Conservation (phyloP, 1,284 basidiomycete genomes). For the Pseudozyma sp. region DNA sequence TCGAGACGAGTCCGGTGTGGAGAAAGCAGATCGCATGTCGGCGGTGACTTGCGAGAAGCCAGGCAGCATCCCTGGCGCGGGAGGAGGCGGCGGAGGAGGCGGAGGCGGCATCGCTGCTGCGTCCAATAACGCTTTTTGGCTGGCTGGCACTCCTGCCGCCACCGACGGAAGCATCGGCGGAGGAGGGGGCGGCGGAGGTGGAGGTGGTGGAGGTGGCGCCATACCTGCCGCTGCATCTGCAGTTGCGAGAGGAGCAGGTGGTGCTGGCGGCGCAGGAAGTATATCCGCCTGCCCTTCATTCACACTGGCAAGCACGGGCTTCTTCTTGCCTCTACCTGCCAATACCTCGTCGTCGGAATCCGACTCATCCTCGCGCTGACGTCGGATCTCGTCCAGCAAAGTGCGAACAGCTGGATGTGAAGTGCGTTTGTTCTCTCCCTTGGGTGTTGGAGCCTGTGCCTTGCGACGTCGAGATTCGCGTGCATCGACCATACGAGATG, state of each 20-base stretch:
- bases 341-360: constrained; percentile 50
- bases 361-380: constrained; percentile 49
- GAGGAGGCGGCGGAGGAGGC: constrained; percentile 54
- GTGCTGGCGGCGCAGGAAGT: constrained; percentile 21
- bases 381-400: constrained; percentile 59
- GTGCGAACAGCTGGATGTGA: constrained; percentile 47
- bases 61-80: constrained; percentile 39
- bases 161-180: constrained; percentile 33
- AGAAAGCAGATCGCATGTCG: constrained; percentile 50
- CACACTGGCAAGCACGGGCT: constrained; percentile 23
- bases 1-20: constrained; percentile 47
- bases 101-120: constrained; percentile 50
- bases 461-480: constrained; percentile 54
- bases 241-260: constrained; percentile 23
- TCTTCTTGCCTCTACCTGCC: constrained; percentile 43
- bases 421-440: constrained; percentile 28
- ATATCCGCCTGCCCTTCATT: constrained; percentile 9
- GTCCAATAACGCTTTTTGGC: constrained; percentile 27
- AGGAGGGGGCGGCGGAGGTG: constrained; percentile 49
- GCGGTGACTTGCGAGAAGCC: constrained; percentile 21
- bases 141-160: constrained; percentile 15
- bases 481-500: constrained; percentile 64
- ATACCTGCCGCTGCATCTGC: constrained; percentile 4
- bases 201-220: constrained; percentile 36
- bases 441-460: constrained; percentile 17